phyloP scores from a whole-genome alignment of 2,329 filamentous ascomycete species.

The Rhytidhysteron rufulum region DNA sequence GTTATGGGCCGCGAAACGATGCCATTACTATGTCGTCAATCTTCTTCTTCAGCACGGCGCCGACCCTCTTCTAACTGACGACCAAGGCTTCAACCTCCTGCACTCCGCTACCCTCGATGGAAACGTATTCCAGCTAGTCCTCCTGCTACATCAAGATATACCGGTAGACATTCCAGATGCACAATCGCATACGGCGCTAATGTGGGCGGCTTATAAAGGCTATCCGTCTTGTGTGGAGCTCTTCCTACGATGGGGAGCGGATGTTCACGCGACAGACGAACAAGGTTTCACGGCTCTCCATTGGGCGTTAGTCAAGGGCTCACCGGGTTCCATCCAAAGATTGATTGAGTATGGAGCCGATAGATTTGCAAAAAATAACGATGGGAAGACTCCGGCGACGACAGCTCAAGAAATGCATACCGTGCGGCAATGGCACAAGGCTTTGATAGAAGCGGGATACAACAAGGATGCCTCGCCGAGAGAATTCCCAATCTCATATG shows the following conservation, averaged over 20 bases:
- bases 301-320: conserved; percentile 95
- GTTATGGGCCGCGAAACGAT: conserved; percentile 95
- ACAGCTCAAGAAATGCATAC: conserved; percentile 92
- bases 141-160: conserved; percentile 92
- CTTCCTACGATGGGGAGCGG: conserved; percentile 91
- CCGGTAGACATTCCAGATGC: conserved; percentile 86
- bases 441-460: conserved; percentile 80
- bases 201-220: conserved; percentile 99
- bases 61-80: conserved; percentile 86
- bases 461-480: conserved; percentile 71
- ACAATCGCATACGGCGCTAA: conserved; percentile 88
- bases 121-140: conserved; percentile 82
- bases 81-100: conserved; percentile 95
- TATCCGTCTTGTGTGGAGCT: conserved; percentile 89
- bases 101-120: conserved; percentile 97
- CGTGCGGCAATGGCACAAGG: conserved; percentile 72
- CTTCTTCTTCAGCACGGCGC: conserved; percentile 87
- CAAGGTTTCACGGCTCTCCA: conserved; percentile 92
- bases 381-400: conserved; percentile 83
- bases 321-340: conserved; percentile 83
- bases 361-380: conserved; percentile 81
- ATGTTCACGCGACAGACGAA: conserved; percentile 85
- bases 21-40: conserved; percentile 94
- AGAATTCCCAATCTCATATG: conserved; percentile 68
- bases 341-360: conserved; percentile 94